Evolutionary conservation across 805 yeast genomes (phyloP), one percentile per base, ranked within the genome.

Genomic region (Scheffersomyces stipitis): DNA sequence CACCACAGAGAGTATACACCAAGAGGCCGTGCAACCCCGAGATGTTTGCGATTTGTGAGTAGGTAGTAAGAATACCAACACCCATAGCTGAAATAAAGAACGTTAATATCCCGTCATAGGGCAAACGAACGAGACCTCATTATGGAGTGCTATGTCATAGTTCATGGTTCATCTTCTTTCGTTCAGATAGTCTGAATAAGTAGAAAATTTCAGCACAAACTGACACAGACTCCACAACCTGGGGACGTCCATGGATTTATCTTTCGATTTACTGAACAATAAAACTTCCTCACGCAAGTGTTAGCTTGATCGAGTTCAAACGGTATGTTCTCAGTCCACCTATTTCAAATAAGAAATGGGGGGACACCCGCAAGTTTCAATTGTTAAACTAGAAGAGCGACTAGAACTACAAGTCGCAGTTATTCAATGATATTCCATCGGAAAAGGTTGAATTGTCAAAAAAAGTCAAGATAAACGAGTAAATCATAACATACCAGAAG

Each of bases 11-110:
- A 1, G 89, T 79, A 55, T 90, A 90, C 6, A 86, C 95, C 38
- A 90, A 55, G 32, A 90, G 69, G 3, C 96, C 96, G 49, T 89
- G 96, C 30, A 90, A 68, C 24, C 97, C 97, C 1, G 91, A 78
- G 37, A 81, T 66, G 44, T 88, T 88, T 3, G 91, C 96, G 45
- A 90, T 84, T 60, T 88, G 83, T 2, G 96, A 81, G 51, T 86
- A 90, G 0, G 96, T 85, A 8, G 93, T 77, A 26, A 90, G 65
- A 36, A 88, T 78, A 60, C 96, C 96, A 62, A 87, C 84, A 34
- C 96, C 96, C 82, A 87, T 71, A 32, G 86, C 93, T 83, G 20
- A 16, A 18, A 37, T 16, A 28, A 20, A 10, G 10, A 20, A 20
- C 10, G 24, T 20, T 20, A 20, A 28, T 12, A 34, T 27, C 30